Conservation (phyloP, 2,329 filamentous ascomycete species). For the Fusarium mangiferae region DNA sequence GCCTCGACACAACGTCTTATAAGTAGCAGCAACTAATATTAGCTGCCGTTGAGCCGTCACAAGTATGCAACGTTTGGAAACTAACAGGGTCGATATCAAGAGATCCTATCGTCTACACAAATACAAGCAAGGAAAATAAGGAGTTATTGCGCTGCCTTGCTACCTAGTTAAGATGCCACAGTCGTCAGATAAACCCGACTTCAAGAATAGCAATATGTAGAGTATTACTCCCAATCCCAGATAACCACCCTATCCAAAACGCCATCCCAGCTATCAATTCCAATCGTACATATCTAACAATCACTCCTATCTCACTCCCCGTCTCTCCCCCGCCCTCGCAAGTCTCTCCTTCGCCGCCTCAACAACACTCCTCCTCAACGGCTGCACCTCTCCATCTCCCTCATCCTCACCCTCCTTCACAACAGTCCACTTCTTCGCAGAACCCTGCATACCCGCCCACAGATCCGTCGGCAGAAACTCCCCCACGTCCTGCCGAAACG, state of each 20-base stretch:
- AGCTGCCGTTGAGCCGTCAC: neutral
- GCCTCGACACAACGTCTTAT: neutral
- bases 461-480: constrained; percentile 89
- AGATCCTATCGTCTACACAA: too few relatives aligned
- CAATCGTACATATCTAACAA: neutral
- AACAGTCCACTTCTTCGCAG: constrained; percentile 63
- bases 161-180: too few relatives aligned
- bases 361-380: constrained; percentile 38
- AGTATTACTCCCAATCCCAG: neutral
- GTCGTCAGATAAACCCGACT: too few relatives aligned
- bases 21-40: neutral
- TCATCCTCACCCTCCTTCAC: constrained; percentile 49
- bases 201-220: neutral
- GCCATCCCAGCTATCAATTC: neutral
- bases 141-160: too few relatives aligned
- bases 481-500: constrained; percentile 83
- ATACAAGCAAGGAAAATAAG: too few relatives aligned
- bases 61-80: neutral
- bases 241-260: neutral
- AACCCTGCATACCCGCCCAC: constrained; percentile 80
- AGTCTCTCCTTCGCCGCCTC: constrained; percentile 40
- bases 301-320: neutral
- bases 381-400: constrained; percentile 20
- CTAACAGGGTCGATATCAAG: too few relatives aligned
- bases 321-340: constrained; percentile 8